Percentiles rank a stretch among this genome's conserved stretches.
Evolutionary conservation across 129 eudicot species (phyloP).

Genomic region (Ambrosia trifida): DNA sequence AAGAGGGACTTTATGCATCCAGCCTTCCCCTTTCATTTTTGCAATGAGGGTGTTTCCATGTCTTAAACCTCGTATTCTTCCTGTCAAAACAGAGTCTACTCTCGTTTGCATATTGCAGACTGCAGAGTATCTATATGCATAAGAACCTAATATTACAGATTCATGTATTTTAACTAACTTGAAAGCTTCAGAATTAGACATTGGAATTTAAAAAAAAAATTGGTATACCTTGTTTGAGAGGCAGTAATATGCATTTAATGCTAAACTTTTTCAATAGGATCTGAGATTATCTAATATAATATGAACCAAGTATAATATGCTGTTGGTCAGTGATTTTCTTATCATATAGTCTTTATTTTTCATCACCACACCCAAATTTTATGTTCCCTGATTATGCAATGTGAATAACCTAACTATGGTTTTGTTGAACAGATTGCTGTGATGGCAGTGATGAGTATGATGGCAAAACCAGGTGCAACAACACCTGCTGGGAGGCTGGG

Average conservation of each 20-base stretch:
- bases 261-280: neutral
- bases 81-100: no score
- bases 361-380: neutral
- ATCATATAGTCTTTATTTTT: constrained; percentile 11
- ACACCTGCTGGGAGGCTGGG: constrained; percentile 98
- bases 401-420: constrained; percentile 14
- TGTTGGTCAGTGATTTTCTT: neutral
- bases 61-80: no score
- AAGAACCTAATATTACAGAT: no score
- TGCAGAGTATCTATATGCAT: no score
- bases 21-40: no score
- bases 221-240: no score
- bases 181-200: no score
- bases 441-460: constrained; percentile 98
- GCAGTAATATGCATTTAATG: neutral
- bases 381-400: constrained; percentile 15
- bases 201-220: no score
- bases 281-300: neutral
- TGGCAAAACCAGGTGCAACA: constrained; percentile 74
- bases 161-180: no score
- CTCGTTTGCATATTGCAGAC: no score
- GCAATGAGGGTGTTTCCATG: no score
- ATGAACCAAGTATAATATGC: neutral
- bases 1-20: neutral
- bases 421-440: constrained; percentile 75